These are phyloP conservation scores for Setaria italica DNA, from an alignment of 202 grass and related monocot genomes.

Conservation along the genomic window DNA sequence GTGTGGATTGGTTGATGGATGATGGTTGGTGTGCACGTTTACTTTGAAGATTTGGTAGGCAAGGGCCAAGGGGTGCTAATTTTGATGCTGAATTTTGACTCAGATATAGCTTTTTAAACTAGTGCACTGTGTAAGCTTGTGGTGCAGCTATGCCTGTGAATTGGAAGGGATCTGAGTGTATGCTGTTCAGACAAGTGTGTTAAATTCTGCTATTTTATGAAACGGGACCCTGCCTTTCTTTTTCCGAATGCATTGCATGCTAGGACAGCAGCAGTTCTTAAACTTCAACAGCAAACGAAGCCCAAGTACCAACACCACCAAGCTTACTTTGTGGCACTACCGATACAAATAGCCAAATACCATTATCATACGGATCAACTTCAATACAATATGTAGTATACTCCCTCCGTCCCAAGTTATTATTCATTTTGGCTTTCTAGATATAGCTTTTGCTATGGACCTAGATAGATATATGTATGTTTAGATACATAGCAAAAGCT, in stretches of 20 bases:
- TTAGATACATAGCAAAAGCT: too few species aligned
- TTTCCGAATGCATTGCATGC: neutral
- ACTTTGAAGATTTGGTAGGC: neutral
- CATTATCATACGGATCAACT: too few species aligned
- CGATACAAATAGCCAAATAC: neutral
- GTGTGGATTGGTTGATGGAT: too few species aligned
- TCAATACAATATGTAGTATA: too few species aligned
- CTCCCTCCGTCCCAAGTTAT: too few species aligned
- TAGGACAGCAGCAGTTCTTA: neutral
- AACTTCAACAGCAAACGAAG: neutral
- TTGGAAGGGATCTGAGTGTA: neutral
- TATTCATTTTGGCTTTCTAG: too few species aligned
- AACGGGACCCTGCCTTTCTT: neutral
- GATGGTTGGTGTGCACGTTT: neutral
- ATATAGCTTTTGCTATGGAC: too few species aligned
- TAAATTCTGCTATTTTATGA: neutral
- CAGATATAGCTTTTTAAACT: neutral
- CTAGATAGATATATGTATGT: too few species aligned
- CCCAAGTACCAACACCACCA: neutral
- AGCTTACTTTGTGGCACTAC: neutral
- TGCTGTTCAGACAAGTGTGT: neutral
- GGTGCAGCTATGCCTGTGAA: neutral
- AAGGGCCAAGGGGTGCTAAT: neutral
- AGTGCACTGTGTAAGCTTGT: neutral
- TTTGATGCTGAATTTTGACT: conserved; percentile 1